These are phyloP conservation scores for Aeschynomene evenia DNA, from an alignment of 306 rosid species.

Conservation along the genomic window DNA sequence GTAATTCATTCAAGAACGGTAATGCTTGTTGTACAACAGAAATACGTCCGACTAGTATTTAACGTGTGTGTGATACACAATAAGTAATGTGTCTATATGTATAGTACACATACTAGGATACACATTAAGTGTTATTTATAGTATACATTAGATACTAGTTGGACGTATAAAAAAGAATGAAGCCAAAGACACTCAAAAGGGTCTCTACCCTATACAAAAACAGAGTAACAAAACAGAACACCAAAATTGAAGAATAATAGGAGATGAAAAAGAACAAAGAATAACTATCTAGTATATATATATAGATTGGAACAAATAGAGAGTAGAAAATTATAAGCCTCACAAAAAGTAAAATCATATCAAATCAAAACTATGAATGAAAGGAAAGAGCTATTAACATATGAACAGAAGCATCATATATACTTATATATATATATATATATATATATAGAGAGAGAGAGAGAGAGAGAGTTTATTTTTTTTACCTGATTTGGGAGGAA, in stretches of 20 bases:
- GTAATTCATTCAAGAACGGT: too few species aligned
- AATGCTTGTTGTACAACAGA: too few species aligned
- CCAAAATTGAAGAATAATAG: not conserved
- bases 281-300: not conserved
- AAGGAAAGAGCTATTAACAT: not conserved
- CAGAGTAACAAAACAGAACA: not conserved
- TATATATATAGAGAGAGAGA: too few species aligned
- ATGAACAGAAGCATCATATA: not conserved
- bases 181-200: not conserved
- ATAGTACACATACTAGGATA: too few species aligned
- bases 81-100: too few species aligned
- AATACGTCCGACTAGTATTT: too few species aligned
- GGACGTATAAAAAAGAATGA: too few species aligned
- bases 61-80: too few species aligned
- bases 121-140: too few species aligned
- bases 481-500: constrained; percentile 62
- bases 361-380: not conserved
- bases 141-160: too few species aligned
- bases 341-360: not conserved
- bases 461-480: not conserved
- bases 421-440: too few species aligned
- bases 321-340: not conserved
- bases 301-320: not conserved
- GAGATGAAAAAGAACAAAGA: not conserved
- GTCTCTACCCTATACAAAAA: not conserved